A percentile compares a stretch with the other conserved stretches of the same genome.
These are phyloP conservation scores for Leccinum variabile DNA, from an alignment of 1,284 basidiomycete genomes.

Conservation along the genomic window DNA sequence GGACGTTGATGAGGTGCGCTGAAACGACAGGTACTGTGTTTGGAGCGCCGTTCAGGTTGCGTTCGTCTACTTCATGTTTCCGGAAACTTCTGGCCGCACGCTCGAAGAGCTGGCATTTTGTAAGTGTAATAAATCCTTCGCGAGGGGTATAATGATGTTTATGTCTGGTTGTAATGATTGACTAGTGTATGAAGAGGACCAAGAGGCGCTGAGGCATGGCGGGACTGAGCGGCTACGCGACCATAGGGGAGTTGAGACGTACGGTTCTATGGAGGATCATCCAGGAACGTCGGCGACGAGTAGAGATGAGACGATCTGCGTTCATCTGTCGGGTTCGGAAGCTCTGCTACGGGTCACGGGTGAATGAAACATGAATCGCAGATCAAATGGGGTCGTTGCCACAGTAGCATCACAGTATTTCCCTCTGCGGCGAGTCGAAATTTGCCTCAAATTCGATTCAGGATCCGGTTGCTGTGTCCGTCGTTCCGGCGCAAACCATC, in stretches of 20 bases:
- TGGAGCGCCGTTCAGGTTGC: neutral
- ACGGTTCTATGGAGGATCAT: neutral
- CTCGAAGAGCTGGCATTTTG: neutral
- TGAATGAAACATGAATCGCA: neutral
- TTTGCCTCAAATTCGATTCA: too few relatives aligned
- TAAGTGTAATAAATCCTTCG: neutral
- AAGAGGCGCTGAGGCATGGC: neutral
- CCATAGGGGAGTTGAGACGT: neutral
- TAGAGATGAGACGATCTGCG: neutral
- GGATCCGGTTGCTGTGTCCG: too few relatives aligned
- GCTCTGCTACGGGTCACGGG: too few relatives aligned
- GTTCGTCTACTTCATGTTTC: neutral
- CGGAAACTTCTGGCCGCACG: neutral
- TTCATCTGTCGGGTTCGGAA: neutral
- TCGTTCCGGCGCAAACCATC: too few relatives aligned
- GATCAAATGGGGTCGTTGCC: neutral
- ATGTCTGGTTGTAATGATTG: neutral
- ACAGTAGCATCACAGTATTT: too few relatives aligned
- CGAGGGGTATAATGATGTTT: neutral
- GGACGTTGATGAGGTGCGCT: neutral
- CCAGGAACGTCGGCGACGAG: neutral
- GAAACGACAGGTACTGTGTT: neutral
- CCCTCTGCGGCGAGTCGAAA: too few relatives aligned
- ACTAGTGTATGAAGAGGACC: neutral
- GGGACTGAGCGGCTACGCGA: neutral